Evolutionary conservation across 2,329 filamentous ascomycete species (phyloP), one percentile per base, ranked within the genome.

Genomic region (Orbilia oligospora): DNA sequence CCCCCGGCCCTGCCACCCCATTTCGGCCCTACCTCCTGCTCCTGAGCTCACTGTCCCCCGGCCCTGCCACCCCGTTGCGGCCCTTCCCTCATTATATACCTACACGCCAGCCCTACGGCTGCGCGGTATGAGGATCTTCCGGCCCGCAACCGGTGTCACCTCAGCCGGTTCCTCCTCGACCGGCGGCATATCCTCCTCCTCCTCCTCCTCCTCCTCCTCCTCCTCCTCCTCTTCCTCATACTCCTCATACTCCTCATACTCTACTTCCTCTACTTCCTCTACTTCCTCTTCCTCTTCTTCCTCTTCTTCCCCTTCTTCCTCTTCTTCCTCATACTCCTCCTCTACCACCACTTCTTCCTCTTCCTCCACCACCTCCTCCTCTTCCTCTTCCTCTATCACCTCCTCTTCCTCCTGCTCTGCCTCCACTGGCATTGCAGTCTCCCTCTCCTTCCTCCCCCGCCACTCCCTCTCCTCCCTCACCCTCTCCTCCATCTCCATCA

Each of bases 51-150:
- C 36, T 30, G 53, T 30, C 33, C 24, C 53, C 85, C 5, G 83
- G 83, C 56, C 85, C 84, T 82, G 77, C 5, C 83, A 83, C 56
- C 85, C 84, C 83, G 77, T 85, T 86, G 24, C 33, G 6, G 33
- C 33, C 33, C 33, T 12, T 90, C 16, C 12, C 64, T 44, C 49
- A 30, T 27, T 36, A 22, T 24, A 3, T 9, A 5, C 53, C 53
- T 20, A 24, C 51, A 55, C 1, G 24, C 14, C 12, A 18, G 51
- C 51, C 51, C 33, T 55, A 16, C 53, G 53, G 53, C 53, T 58
- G 14, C 53, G 53, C 5, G 30, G 16, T 6, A 8, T 5, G 8
- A 58, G 30, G 53, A 58, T 38, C n/a, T 20, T 36, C 30, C 53
- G 36, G 27, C 30, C 53, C 53, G 5, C 3, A 20, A 36, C 20